Conservation (phyloP, 345 rosid genomes). For the Isatis tinctoria region DNA sequence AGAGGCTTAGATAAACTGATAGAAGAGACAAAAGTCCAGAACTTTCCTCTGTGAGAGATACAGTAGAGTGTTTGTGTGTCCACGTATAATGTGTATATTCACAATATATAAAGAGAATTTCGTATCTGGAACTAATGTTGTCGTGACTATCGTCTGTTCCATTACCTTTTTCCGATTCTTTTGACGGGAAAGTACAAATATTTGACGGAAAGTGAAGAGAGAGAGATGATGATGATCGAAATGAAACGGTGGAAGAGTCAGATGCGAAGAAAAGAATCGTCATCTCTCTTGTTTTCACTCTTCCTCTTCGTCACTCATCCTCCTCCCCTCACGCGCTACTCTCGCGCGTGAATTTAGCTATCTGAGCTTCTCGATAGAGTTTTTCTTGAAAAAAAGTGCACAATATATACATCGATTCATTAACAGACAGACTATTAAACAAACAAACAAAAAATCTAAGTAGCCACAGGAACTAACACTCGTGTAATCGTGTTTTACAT, state of each 20-base stretch:
- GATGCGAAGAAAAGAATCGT: slow-evolving; percentile 10
- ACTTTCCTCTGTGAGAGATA: slow-evolving; percentile 2
- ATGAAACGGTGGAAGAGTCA: slow-evolving; percentile 4
- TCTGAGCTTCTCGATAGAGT: neutral
- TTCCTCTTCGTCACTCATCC: neutral
- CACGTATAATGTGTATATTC: neutral
- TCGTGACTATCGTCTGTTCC: neutral
- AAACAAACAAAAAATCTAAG: neutral
- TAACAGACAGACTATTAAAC: neutral
- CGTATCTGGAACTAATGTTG: neutral
- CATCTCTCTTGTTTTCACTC: slow-evolving; percentile 14
- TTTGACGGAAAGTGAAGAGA: neutral
- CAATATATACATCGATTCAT: neutral
- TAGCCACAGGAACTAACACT: neutral
- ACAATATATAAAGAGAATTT: neutral
- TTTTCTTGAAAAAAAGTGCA: neutral
- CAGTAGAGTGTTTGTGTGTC: neutral
- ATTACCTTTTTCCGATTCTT: neutral
- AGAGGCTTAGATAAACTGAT: neutral
- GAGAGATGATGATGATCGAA: neutral
- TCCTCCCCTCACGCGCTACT: slow-evolving; percentile 1
- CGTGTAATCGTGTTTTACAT: neutral
- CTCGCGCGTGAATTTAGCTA: neutral
- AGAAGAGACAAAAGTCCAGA: slow-evolving; percentile 4
- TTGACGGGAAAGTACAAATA: neutral